These are phyloP conservation scores for Arthromyces matolae DNA, from an alignment of 768 basidiomycete genomes.

Conservation along the genomic window DNA sequence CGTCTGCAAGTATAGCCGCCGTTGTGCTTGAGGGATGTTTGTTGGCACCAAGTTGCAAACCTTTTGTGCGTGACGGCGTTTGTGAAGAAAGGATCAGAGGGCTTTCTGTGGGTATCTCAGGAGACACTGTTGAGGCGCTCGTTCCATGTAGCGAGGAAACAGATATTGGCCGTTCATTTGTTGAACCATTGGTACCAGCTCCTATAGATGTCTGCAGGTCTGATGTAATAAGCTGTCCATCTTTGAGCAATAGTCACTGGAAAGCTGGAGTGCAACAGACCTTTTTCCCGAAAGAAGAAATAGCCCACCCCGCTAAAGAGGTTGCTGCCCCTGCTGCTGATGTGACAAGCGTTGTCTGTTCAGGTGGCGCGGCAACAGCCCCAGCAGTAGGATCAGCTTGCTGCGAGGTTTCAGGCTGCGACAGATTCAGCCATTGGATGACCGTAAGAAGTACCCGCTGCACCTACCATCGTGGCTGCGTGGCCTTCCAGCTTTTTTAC, in stretches of 20 bases:
- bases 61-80: constrained; percentile 41
- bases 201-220: constrained; percentile 72
- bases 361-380: constrained; percentile 26
- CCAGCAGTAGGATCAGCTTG: constrained; percentile 25
- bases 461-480: constrained; percentile 73
- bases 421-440: not conserved
- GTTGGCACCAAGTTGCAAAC: constrained; percentile 65
- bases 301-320: constrained; percentile 93
- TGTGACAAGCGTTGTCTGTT: constrained; percentile 62
- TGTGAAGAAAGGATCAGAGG: constrained; percentile 12
- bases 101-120: not conserved
- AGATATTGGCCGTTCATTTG: constrained; percentile 39
- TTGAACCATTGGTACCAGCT: constrained; percentile 19
- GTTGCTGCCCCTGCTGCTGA: constrained; percentile 90
- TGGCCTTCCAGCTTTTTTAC: constrained; percentile 79
- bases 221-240: constrained; percentile 57
- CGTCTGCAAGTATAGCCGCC: constrained; percentile 42
- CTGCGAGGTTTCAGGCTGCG: constrained; percentile 37
- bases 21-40: constrained; percentile 38
- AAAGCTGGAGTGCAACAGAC: constrained; percentile 33
- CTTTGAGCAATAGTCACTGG: not conserved
- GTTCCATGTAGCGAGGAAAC: constrained; percentile 32
- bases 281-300: constrained; percentile 84
- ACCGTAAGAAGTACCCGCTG: not conserved
- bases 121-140: constrained; percentile 8